phyloP scores from a whole-genome alignment of 345 rosid species.

The Erodium maritimum region DNA sequence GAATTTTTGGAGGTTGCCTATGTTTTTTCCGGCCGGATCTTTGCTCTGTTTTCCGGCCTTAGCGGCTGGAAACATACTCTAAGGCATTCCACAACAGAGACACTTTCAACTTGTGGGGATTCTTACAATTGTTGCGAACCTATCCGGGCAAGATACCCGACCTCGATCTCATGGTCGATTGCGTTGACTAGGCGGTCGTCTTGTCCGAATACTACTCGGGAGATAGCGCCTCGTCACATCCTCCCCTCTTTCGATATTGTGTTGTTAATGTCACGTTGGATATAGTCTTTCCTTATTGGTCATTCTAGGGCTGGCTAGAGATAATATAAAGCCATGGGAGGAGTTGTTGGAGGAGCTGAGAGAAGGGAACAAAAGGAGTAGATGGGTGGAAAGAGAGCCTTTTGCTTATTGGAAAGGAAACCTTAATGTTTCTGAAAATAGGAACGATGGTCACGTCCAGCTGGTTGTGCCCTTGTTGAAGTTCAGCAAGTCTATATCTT shows the following conservation, averaged over 20 bases:
- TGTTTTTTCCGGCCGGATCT: no score
- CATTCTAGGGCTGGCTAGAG: slow-evolving; percentile 84
- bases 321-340: slow-evolving; percentile 68
- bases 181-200: slow-evolving; percentile 34
- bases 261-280: slow-evolving; percentile 22
- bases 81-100: slow-evolving; percentile 42
- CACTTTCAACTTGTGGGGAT: slow-evolving; percentile 45
- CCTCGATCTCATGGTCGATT: slow-evolving; percentile 47
- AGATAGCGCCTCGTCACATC: slow-evolving; percentile 20
- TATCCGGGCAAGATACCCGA: slow-evolving; percentile 51
- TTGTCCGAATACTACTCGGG: slow-evolving; percentile 17
- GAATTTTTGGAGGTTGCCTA: no score
- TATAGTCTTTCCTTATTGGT: slow-evolving; percentile 55
- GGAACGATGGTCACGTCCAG: no score
- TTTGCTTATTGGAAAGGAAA: slow-evolving; percentile 91
- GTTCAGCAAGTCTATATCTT: no score
- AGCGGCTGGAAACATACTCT: slow-evolving; percentile 21
- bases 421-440: slow-evolving; percentile 47
- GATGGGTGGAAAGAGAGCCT: slow-evolving; percentile 60
- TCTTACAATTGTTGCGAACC: slow-evolving; percentile 39
- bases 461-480: no score
- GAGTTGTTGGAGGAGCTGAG: slow-evolving; percentile 28
- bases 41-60: no score
- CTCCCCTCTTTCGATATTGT: slow-evolving; percentile 46
- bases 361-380: slow-evolving; percentile 37